phyloP scores from a whole-genome alignment of 2,329 filamentous ascomycete genomes.

The Torrubiella hemipterigena region DNA sequence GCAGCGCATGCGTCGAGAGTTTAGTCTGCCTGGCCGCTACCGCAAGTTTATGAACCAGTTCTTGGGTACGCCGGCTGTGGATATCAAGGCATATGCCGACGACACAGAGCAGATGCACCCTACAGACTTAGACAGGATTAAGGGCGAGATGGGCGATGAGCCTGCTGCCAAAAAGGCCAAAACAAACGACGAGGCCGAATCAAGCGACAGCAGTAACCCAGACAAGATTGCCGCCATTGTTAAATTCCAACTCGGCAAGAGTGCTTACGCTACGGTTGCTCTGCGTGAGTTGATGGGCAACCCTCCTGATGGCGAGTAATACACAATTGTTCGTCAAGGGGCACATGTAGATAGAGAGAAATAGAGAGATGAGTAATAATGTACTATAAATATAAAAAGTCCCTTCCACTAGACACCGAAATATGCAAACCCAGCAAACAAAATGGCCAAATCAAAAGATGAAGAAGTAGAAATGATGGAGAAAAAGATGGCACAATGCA shows the following conservation, averaged over 20 bases:
- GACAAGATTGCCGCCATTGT: slow-evolving; percentile 52
- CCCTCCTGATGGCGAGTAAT: slow-evolving; percentile 14
- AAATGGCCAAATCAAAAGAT: background rate
- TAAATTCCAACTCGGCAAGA: slow-evolving; percentile 64
- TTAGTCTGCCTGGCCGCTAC: slow-evolving; percentile 81
- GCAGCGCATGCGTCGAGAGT: slow-evolving; percentile 75
- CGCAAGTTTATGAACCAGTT: slow-evolving; percentile 71
- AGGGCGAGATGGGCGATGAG: slow-evolving; percentile 15
- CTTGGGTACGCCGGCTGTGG: slow-evolving; percentile 49
- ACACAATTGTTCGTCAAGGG: background rate
- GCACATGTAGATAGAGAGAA: too few species aligned
- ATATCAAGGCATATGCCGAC: slow-evolving; percentile 57
- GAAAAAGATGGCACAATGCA: slow-evolving; percentile 2
- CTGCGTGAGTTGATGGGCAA: slow-evolving; percentile 63
- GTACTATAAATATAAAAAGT: background rate
- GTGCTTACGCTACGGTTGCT: slow-evolving; percentile 78
- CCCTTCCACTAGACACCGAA: slow-evolving; percentile 1
- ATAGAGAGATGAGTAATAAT: background rate
- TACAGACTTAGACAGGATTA: slow-evolving; percentile 69
- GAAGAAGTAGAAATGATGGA: slow-evolving; percentile 1
- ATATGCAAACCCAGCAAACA: background rate
- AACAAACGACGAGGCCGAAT: slow-evolving; percentile 13
- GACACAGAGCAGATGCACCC: slow-evolving; percentile 76
- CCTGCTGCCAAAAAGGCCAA: slow-evolving; percentile 6
- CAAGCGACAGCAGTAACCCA: slow-evolving; percentile 14